phyloP scores from a whole-genome alignment of 2,329 filamentous ascomycete genomes.

The Xylariomycetidae sp. region DNA sequence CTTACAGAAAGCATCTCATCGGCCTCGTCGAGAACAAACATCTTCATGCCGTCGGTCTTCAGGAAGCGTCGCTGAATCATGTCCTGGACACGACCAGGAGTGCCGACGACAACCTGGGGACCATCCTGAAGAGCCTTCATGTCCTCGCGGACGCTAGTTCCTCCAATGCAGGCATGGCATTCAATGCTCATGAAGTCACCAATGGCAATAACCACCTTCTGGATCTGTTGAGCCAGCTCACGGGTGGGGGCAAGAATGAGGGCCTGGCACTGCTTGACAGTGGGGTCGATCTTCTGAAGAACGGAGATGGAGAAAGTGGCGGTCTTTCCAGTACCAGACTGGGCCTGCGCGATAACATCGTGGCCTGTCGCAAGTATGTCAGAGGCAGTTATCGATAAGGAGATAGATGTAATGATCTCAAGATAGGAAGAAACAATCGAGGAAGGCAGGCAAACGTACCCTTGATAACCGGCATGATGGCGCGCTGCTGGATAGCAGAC shows the following conservation, averaged over 20 bases:
- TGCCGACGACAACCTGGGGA: constrained; percentile 95
- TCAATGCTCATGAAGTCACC: constrained; percentile 99
- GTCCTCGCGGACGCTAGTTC: constrained; percentile 96
- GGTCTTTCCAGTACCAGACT: constrained; percentile 99
- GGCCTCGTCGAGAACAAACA: constrained; percentile 99
- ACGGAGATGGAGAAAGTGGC: constrained; percentile 99
- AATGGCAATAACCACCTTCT: constrained; percentile 98
- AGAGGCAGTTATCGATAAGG: neutral
- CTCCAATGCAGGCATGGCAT: constrained; percentile 99
- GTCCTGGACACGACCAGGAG: constrained; percentile 96
- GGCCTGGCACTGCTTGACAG: constrained; percentile 94
- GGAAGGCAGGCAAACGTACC: constrained; percentile 51
- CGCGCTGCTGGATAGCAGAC: constrained; percentile 99
- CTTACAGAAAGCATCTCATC: constrained; percentile 95
- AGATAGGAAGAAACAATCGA: neutral
- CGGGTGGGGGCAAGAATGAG: constrained; percentile 96
- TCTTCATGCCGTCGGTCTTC: constrained; percentile 98
- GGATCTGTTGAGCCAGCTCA: constrained; percentile 98
- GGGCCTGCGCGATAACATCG: constrained; percentile 99
- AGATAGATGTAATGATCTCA: neutral
- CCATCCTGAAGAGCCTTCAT: constrained; percentile 97
- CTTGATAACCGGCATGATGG: constrained; percentile 99
- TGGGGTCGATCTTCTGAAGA: constrained; percentile 96
- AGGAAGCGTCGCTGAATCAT: constrained; percentile 99
- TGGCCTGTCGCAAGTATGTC: constrained; percentile 57